phyloP scores from a whole-genome alignment of 306 rosid species.

The Glycine latifolia region DNA sequence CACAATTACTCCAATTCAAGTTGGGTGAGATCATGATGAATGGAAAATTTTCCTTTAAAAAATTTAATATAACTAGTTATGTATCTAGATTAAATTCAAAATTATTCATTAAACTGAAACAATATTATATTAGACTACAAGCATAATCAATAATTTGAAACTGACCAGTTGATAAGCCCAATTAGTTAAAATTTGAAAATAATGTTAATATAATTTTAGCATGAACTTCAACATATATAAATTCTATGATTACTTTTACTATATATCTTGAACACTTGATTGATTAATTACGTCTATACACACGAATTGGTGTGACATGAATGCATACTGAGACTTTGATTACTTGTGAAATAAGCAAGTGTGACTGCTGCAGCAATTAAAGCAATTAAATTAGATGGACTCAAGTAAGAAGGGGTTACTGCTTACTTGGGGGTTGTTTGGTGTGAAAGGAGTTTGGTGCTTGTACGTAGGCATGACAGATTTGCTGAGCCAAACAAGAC shows the following conservation, averaged over 20 bases:
- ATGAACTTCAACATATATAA: not conserved
- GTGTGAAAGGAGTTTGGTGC: slow-evolving; percentile 52
- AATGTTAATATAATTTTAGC: not conserved
- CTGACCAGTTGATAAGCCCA: not conserved
- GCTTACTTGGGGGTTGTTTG: slow-evolving; percentile 40
- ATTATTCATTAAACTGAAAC: too few relatives aligned
- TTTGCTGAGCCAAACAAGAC: slow-evolving; percentile 46
- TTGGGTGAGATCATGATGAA: too few relatives aligned
- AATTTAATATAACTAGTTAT: too few relatives aligned
- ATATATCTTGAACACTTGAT: not conserved
- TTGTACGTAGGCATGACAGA: slow-evolving; percentile 60
- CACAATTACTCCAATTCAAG: too few relatives aligned
- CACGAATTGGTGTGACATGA: not conserved
- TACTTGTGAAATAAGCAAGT: slow-evolving; percentile 50
- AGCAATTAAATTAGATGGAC: not conserved
- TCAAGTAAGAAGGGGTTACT: not conserved
- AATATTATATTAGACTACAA: too few relatives aligned
- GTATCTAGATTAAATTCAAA: too few relatives aligned
- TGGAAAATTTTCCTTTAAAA: too few relatives aligned
- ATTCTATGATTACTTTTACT: not conserved
- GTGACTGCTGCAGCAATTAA: slow-evolving; percentile 35
- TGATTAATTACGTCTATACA: not conserved
- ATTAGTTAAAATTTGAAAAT: not conserved
- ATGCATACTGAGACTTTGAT: slow-evolving; percentile 35
- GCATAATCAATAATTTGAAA: too few relatives aligned